These are phyloP conservation scores for Lathyrus tuberosus DNA, from an alignment of 306 rosid genomes.

Conservation along the genomic window DNA sequence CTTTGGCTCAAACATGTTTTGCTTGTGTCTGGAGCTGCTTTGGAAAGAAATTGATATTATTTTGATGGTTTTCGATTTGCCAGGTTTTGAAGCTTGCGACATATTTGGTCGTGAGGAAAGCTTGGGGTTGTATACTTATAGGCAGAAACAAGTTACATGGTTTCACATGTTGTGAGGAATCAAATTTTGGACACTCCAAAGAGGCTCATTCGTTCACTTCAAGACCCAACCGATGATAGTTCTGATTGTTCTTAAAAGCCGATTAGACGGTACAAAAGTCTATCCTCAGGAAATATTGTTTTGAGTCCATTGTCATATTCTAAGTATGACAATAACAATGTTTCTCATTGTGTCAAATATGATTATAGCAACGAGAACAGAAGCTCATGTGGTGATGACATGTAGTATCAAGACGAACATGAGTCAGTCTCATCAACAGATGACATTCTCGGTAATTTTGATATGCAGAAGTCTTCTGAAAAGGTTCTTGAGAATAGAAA, in stretches of 20 bases:
- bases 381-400: conserved; percentile 47
- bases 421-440: conserved; percentile 84
- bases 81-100: no score
- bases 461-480: conserved; percentile 42
- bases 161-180: conserved; percentile 1
- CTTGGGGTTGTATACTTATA: not conserved
- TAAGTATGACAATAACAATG: conserved; percentile 44
- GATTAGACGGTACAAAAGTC: conserved; percentile 51
- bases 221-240: conserved; percentile 52
- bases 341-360: conserved; percentile 29
- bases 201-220: conserved; percentile 79
- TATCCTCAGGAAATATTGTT: conserved; percentile 53
- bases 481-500: conserved; percentile 41
- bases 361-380: conserved; percentile 45
- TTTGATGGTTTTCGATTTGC: no score
- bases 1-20: no score
- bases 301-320: conserved; percentile 59
- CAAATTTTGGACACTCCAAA: conserved; percentile 68
- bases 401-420: conserved; percentile 49
- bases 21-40: no score
- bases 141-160: not conserved
- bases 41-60: no score
- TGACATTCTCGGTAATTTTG: conserved; percentile 43
- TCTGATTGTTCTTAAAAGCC: conserved; percentile 52
- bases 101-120: no score